Percentiles rank a stretch among this genome's conserved stretches.
Evolutionary conservation across 257 asterid genomes (phyloP).

Genomic region (Echium plantagineum): DNA sequence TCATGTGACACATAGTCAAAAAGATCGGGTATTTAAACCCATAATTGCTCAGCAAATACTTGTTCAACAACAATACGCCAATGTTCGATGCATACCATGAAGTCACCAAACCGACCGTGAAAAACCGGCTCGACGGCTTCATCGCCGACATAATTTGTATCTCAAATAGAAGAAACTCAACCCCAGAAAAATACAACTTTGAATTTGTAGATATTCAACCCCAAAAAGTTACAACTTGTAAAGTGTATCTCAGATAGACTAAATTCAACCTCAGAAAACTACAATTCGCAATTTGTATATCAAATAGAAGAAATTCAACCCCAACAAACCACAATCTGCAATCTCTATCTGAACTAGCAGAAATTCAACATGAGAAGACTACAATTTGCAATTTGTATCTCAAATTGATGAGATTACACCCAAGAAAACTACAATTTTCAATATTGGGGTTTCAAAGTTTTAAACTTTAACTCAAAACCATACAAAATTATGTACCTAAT

Average conservation of each 20-base stretch:
- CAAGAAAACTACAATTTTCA: neutral
- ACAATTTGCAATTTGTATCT: too few species aligned
- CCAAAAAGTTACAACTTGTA: too few species aligned
- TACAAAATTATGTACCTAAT: neutral
- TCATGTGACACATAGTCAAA: constrained; percentile 34
- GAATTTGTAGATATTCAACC: too few species aligned
- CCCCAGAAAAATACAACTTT: too few species aligned
- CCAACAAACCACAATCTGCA: too few species aligned
- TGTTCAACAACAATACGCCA: constrained; percentile 29
- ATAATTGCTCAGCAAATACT: constrained; percentile 23
- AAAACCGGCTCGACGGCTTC: constrained; percentile 11
- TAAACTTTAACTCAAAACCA: neutral
- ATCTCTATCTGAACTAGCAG: too few species aligned
- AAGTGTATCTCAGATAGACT: too few species aligned
- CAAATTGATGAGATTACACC: too few species aligned
- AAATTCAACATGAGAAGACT: too few species aligned
- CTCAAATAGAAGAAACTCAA: neutral
- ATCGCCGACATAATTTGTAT: neutral
- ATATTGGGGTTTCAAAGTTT: neutral
- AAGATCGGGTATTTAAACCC: constrained; percentile 28
- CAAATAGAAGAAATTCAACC: too few species aligned
- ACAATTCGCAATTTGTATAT: too few species aligned
- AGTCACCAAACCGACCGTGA: constrained; percentile 17
- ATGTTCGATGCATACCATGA: constrained; percentile 27
- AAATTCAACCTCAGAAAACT: too few species aligned